These are phyloP conservation scores for Colletotrichum nymphaeae DNA, from an alignment of 2,329 filamentous ascomycete species.

Conservation along the genomic window DNA sequence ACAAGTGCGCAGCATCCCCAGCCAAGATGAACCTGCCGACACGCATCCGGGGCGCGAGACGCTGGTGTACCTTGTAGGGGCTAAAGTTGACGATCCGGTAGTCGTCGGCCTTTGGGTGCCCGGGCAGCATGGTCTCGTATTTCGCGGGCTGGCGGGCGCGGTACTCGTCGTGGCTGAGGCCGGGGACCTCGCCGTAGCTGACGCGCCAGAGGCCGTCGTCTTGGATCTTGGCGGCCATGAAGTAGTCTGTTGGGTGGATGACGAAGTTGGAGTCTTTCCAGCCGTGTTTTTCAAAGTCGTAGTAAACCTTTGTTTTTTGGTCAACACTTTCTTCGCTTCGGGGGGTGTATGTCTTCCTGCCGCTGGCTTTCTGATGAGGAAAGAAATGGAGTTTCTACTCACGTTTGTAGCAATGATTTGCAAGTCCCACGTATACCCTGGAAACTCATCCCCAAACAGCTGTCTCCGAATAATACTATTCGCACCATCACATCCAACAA, in stretches of 20 bases:
- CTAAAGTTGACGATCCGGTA: neutral
- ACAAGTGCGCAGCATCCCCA: conserved; percentile 64
- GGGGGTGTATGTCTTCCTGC: too few species aligned
- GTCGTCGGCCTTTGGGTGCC: neutral
- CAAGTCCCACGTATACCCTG: neutral
- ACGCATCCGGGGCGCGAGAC: conserved; percentile 58
- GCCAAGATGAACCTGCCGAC: conserved; percentile 60
- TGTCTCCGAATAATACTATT: neutral
- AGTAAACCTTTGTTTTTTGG: neutral
- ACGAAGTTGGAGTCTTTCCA: neutral
- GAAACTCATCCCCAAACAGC: neutral
- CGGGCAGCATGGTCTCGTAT: conserved; percentile 42
- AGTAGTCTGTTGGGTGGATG: neutral
- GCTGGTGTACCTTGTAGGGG: conserved; percentile 57
- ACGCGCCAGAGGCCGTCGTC: conserved; percentile 56
- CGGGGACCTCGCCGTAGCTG: conserved; percentile 61
- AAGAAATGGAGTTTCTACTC: neutral
- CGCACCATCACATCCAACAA: neutral
- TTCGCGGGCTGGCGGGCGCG: conserved; percentile 61
- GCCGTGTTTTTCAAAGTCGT: neutral
- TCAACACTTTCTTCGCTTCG: neutral
- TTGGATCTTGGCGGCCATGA: neutral
- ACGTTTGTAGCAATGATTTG: neutral
- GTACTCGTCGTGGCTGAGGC: conserved; percentile 57
- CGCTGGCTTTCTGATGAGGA: neutral